These are phyloP conservation scores for Sporothrix dimorphospora DNA, from an alignment of 2,329 filamentous ascomycete genomes.

Conservation along the genomic window DNA sequence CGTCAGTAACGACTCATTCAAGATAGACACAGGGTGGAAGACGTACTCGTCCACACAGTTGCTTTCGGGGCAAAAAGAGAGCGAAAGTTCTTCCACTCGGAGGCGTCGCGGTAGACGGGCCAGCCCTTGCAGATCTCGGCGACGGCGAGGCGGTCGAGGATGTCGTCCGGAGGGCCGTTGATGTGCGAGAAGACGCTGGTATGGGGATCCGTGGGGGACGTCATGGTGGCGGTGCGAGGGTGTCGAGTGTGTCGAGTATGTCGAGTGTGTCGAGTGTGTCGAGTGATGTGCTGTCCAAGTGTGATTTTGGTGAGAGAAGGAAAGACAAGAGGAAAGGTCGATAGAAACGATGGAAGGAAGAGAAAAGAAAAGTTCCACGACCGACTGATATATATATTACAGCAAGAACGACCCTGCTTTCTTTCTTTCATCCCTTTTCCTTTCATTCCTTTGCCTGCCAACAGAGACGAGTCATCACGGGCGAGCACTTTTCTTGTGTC, in stretches of 20 bases:
- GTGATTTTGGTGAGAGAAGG: not conserved
- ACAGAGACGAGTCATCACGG: not conserved
- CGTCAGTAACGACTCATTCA: constrained; percentile 22
- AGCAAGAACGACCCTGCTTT: not conserved
- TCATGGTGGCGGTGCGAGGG: constrained; percentile 22
- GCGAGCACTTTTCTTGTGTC: not conserved
- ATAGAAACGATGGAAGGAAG: not conserved
- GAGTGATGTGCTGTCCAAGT: not conserved
- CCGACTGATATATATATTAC: not conserved
- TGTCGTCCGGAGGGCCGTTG: constrained; percentile 47
- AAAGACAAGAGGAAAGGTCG: not conserved
- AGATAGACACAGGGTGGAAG: not conserved
- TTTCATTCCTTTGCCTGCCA: not conserved
- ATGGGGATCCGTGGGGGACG: constrained; percentile 38
- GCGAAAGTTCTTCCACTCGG: constrained; percentile 57
- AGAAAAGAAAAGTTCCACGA: not conserved
- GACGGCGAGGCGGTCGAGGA: constrained; percentile 51
- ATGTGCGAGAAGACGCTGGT: constrained; percentile 47
- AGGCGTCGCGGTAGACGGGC: constrained; percentile 57
- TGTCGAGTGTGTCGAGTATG: too few species aligned
- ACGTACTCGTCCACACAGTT: constrained; percentile 54
- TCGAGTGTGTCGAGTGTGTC: not conserved
- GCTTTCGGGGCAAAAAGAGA: constrained; percentile 52
- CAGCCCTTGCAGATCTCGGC: constrained; percentile 58
- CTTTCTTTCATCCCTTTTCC: not conserved